Percentiles rank a stretch among this genome's conserved stretches.
Conservation (phyloP, 2,329 filamentous ascomycete species). For the Lasiodiplodia gonubiensis region DNA sequence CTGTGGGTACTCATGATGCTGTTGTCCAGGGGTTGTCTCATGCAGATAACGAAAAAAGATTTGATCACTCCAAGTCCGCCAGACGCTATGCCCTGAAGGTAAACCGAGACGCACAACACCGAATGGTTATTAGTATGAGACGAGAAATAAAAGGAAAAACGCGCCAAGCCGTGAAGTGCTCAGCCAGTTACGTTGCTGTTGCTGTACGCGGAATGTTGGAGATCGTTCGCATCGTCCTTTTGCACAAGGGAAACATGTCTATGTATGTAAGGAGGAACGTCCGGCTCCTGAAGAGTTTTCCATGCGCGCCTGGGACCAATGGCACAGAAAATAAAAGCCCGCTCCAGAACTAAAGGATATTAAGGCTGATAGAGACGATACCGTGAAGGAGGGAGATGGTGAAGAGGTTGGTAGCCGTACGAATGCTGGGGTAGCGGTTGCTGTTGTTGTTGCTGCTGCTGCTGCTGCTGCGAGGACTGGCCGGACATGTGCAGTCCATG, state of each 20-base stretch:
- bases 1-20: constrained; percentile 23
- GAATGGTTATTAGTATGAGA: constrained; percentile 11
- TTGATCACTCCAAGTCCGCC: constrained; percentile 21
- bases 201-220: not conserved
- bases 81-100: constrained; percentile 26
- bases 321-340: not conserved
- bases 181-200: not conserved
- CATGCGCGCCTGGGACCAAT: not conserved
- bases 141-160: not conserved
- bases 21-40: constrained; percentile 21
- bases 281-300: not conserved
- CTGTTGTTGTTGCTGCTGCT: constrained; percentile 5
- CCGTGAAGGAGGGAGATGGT: constrained; percentile 9
- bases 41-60: constrained; percentile 17
- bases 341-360: not conserved
- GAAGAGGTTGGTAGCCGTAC: constrained; percentile 14
- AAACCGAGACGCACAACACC: constrained; percentile 16
- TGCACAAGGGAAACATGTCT: not conserved
- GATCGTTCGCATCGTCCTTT: constrained; percentile 4
- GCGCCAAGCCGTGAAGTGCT: not conserved
- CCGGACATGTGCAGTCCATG: constrained; percentile 7
- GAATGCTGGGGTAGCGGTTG: not conserved
- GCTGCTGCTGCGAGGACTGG: constrained; percentile 4
- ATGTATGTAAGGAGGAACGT: not conserved
- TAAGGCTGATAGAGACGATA: constrained; percentile 20